Percentiles rank a stretch among this genome's conserved stretches.
Evolutionary conservation across 164 flowering plant species (phyloP).

Genomic region (Stephania yunnanensis): DNA sequence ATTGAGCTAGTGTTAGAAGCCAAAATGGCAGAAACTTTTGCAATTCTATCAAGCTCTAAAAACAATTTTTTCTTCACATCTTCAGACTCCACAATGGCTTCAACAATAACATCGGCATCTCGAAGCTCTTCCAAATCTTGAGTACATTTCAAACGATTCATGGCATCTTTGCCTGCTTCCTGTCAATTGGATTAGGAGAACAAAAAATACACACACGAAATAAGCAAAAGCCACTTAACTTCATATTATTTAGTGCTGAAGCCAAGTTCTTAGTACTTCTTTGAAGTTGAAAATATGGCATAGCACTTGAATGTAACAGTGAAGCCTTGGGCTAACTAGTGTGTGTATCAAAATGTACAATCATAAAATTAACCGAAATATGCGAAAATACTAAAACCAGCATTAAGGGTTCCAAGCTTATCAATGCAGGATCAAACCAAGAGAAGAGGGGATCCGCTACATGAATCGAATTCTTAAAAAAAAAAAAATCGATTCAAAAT

Average conservation of each 20-base stretch:
- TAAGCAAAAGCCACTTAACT: not conserved
- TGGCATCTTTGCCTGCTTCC: conserved; percentile 44
- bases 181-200: conserved; percentile 16
- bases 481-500: no score
- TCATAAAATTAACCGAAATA: no score
- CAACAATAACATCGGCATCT: conserved; percentile 68
- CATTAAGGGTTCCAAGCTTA: no score
- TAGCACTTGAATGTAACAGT: no score
- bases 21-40: conserved; percentile 64
- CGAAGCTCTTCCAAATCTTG: conserved; percentile 54
- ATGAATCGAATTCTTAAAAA: no score
- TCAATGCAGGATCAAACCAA: no score
- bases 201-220: not conserved
- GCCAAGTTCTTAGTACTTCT: no score
- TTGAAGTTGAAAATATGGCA: no score
- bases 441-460: no score
- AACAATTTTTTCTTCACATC: conserved; percentile 73
- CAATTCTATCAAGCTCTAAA: conserved; percentile 54
- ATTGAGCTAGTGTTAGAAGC: conserved; percentile 99
- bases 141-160: conserved; percentile 42
- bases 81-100: conserved; percentile 95
- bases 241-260: not conserved
- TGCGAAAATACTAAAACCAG: no score
- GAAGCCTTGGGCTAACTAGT: no score
- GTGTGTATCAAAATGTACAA: no score